These are phyloP conservation scores for Byssothecium circinans DNA, from an alignment of 2,329 filamentous ascomycete species.

Conservation along the genomic window DNA sequence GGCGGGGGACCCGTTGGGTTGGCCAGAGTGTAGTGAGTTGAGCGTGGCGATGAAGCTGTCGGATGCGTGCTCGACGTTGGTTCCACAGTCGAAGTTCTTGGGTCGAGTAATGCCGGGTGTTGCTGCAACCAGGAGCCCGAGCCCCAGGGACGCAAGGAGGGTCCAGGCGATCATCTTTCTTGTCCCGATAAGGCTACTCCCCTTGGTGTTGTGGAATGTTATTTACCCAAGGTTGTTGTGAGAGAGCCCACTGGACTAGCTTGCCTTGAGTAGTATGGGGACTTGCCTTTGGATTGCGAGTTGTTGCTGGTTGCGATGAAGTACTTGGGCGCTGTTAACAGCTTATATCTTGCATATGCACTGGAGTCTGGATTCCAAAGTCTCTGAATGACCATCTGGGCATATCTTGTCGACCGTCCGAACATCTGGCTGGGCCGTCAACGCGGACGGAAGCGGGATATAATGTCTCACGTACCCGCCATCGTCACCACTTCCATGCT, in stretches of 20 bases:
- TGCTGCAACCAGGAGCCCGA: constrained; percentile 17
- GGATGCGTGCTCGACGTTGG: constrained; percentile 39
- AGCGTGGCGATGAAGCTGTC: constrained; percentile 45
- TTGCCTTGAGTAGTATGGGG: background rate
- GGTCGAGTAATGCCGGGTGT: constrained; percentile 21
- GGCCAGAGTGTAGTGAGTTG: constrained; percentile 34
- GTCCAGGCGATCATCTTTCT: constrained; percentile 28
- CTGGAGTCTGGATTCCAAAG: constrained; percentile 35
- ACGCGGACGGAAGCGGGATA: constrained; percentile 28
- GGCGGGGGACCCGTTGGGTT: constrained; percentile 25
- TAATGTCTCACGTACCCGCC: constrained; percentile 25
- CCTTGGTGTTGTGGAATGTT: constrained; percentile 22
- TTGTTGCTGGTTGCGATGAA: constrained; percentile 11
- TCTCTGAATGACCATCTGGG: constrained; percentile 30
- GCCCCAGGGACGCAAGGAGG: constrained; percentile 34
- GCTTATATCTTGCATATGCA: constrained; percentile 32
- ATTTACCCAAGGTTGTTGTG: background rate
- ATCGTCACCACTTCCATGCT: background rate
- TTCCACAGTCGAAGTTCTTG: constrained; percentile 51
- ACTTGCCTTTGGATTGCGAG: too few relatives aligned
- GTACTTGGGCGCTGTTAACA: constrained; percentile 12
- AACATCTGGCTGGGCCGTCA: constrained; percentile 16
- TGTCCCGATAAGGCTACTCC: constrained; percentile 8
- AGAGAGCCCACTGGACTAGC: background rate
- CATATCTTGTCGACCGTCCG: constrained; percentile 24